Conservation (phyloP, 441 rosid species). For the Bocquillonia castaneifolia region DNA sequence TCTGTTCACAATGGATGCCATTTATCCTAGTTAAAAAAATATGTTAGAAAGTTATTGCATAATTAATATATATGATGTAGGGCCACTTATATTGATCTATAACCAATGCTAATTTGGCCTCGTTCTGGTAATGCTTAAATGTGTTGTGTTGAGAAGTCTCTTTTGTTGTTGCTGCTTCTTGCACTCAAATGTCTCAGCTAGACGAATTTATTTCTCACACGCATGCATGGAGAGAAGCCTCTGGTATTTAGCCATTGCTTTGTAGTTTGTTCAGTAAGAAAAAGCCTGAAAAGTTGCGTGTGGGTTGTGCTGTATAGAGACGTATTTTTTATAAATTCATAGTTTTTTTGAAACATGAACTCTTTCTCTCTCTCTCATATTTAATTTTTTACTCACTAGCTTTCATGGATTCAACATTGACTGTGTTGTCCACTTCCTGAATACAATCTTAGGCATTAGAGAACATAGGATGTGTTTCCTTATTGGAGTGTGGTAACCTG, state of each 20-base stretch:
- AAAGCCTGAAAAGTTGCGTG: background rate
- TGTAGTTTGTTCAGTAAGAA: constrained; percentile 2
- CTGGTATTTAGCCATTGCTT: background rate
- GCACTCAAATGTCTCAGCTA: background rate
- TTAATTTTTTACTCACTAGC: background rate
- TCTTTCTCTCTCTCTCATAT: background rate
- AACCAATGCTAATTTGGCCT: background rate
- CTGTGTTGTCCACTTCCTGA: background rate
- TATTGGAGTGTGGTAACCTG: background rate
- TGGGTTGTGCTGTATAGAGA: background rate
- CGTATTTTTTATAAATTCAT: background rate
- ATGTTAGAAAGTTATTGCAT: background rate
- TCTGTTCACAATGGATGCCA: background rate
- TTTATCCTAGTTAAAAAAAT: background rate
- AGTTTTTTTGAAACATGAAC: background rate
- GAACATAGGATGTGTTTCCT: no score
- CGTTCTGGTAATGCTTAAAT: background rate
- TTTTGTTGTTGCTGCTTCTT: background rate
- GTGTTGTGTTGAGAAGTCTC: background rate
- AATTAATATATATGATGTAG: background rate
- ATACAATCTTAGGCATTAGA: background rate
- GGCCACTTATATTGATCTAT: background rate
- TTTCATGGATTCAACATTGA: background rate
- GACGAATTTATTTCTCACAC: background rate
- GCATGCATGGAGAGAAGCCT: background rate